phyloP scores from a whole-genome alignment of 352 stramenopile species.

The Pythium inflatum region DNA sequence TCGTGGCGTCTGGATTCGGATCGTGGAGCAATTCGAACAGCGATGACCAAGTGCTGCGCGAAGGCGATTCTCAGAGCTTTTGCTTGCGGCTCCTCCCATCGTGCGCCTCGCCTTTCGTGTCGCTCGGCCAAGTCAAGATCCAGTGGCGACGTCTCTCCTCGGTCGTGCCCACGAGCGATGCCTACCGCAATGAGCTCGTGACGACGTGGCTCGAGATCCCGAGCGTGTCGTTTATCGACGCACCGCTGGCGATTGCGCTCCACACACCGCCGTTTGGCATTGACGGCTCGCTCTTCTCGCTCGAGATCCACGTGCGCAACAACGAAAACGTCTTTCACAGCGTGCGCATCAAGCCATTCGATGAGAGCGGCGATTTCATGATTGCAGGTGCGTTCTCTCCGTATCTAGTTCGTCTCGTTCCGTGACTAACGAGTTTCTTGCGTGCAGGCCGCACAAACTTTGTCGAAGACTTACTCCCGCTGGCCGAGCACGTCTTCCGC shows the following conservation, averaged over 20 bases:
- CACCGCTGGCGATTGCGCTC: slow-evolving; percentile 67
- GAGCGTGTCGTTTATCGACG: slow-evolving; percentile 66
- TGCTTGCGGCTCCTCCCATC: slow-evolving; percentile 60
- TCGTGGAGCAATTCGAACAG: slow-evolving; percentile 13
- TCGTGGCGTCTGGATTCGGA: slow-evolving; percentile 56
- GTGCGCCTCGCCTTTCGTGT: slow-evolving; percentile 45
- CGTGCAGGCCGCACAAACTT: slow-evolving; percentile 62
- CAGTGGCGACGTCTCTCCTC: slow-evolving; percentile 68
- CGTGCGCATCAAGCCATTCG: slow-evolving; percentile 68
- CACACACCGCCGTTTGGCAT: slow-evolving; percentile 74
- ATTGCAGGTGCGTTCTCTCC: slow-evolving; percentile 48
- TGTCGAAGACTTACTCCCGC: slow-evolving; percentile 75
- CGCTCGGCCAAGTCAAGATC: slow-evolving; percentile 61
- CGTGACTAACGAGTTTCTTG: background rate
- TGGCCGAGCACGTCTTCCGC: slow-evolving; percentile 63
- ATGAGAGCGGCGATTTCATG: slow-evolving; percentile 77
- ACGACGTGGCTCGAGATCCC: slow-evolving; percentile 69
- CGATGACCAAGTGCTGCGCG: slow-evolving; percentile 43
- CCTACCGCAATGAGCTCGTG: slow-evolving; percentile 54
- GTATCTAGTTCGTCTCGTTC: background rate
- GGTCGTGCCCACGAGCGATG: slow-evolving; percentile 41
- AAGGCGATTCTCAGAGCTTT: slow-evolving; percentile 68
- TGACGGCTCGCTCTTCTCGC: slow-evolving; percentile 56
- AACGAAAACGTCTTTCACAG: slow-evolving; percentile 76
- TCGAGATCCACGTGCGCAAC: slow-evolving; percentile 71